Evolutionary conservation across 768 basidiomycete genomes (phyloP).

Genomic region (Dacryopinax spathularia): DNA sequence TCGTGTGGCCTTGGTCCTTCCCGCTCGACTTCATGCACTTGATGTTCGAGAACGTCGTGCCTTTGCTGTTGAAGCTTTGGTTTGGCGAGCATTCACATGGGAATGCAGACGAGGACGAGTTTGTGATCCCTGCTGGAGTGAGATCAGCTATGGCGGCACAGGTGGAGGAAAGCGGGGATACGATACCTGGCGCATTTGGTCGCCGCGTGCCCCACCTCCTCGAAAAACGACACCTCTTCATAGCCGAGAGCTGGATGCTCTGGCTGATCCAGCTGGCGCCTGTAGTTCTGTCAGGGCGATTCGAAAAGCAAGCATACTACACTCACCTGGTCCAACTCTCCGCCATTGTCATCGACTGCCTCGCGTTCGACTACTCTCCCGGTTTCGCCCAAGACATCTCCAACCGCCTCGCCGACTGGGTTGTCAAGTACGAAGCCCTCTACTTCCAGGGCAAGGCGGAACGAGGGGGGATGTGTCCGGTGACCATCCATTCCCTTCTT

Average conservation of each 20-base stretch:
- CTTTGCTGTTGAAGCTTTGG: constrained; percentile 7
- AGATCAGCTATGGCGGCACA: not conserved
- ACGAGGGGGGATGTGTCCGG: constrained; percentile 15
- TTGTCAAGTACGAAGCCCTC: constrained; percentile 22
- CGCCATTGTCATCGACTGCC: constrained; percentile 1
- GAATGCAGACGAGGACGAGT: not conserved
- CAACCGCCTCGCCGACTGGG: constrained; percentile 6
- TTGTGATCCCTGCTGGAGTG: not conserved
- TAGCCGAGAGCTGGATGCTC: constrained; percentile 3
- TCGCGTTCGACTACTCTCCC: not conserved
- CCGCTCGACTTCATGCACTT: constrained; percentile 15
- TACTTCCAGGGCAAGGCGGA: not conserved
- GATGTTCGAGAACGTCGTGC: constrained; percentile 9
- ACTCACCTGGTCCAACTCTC: not conserved
- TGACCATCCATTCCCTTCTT: constrained; percentile 25
- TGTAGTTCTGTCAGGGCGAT: not conserved
- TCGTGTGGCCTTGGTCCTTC: constrained; percentile 2
- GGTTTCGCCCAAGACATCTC: not conserved
- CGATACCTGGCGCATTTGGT: constrained; percentile 9
- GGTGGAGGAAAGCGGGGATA: not conserved
- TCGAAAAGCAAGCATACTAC: not conserved
- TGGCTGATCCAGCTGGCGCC: constrained; percentile 10
- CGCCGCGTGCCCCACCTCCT: constrained; percentile 6
- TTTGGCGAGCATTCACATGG: not conserved
- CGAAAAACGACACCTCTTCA: not conserved